These are phyloP conservation scores for Ashbya aceris DNA, from an alignment of 1,139 yeast species.

Conservation along the genomic window DNA sequence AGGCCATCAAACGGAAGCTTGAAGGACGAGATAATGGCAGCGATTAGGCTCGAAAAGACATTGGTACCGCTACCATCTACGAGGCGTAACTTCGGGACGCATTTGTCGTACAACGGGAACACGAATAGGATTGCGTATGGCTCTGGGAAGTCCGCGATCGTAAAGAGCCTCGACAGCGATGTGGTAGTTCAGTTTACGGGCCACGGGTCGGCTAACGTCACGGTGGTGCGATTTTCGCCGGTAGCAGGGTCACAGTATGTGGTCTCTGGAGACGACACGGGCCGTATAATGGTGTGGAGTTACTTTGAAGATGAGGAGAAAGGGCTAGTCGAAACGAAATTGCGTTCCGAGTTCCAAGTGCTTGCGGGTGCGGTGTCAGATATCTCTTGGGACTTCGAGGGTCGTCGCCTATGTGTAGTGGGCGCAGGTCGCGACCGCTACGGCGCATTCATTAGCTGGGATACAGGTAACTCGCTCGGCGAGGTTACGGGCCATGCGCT, in stretches of 20 bases:
- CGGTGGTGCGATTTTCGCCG: conserved; percentile 81
- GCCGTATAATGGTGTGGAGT: conserved; percentile 86
- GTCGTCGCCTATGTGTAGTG: conserved; percentile 78
- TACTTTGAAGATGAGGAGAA: conserved; percentile 16
- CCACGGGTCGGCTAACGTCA: conserved; percentile 55
- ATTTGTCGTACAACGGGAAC: conserved; percentile 61
- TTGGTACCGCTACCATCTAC: conserved; percentile 79
- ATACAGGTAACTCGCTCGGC: conserved; percentile 90
- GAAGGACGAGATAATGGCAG: conserved; percentile 9
- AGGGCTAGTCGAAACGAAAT: conserved; percentile 38
- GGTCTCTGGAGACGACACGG: conserved; percentile 87
- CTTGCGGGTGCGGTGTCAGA: conserved; percentile 77
- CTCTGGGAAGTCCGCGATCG: conserved; percentile 68
- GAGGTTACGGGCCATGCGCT: conserved; percentile 94
- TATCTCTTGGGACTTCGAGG: conserved; percentile 89
- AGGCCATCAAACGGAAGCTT: no score
- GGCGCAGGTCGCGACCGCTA: conserved; percentile 90
- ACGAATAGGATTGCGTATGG: conserved; percentile 71
- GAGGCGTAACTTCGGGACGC: conserved; percentile 55
- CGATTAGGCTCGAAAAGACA: conserved; percentile 18
- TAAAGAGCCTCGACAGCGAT: conserved; percentile 51
- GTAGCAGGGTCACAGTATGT: conserved; percentile 63
- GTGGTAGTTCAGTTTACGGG: conserved; percentile 51
- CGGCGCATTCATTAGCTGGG: conserved; percentile 91
- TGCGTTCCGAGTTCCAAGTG: conserved; percentile 77